Evolutionary conservation across 805 yeast genomes (phyloP).

Genomic region (Ogataea nakhonphanomensis): DNA sequence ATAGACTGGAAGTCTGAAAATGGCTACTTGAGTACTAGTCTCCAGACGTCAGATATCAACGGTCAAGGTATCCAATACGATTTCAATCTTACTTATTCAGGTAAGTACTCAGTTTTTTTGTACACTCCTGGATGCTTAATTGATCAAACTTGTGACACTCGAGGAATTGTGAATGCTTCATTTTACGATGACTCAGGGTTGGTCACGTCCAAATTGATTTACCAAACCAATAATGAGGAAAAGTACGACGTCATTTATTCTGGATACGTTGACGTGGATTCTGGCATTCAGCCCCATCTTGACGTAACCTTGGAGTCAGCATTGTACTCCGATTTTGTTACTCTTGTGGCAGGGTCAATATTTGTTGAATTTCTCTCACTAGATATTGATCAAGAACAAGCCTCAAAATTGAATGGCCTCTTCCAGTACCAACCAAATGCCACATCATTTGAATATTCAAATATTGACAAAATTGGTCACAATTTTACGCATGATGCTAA

Average conservation of each 20-base stretch:
- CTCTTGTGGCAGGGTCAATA: slow-evolving; percentile 71
- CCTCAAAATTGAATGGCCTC: slow-evolving; percentile 60
- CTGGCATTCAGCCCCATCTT: slow-evolving; percentile 36
- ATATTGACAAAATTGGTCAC: slow-evolving; percentile 39
- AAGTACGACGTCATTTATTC: slow-evolving; percentile 77
- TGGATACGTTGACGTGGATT: slow-evolving; percentile 58
- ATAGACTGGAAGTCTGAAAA: slow-evolving; percentile 24
- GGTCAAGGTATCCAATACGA: slow-evolving; percentile 46
- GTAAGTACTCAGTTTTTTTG: slow-evolving; percentile 67
- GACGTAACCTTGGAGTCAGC: slow-evolving; percentile 38
- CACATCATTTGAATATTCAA: slow-evolving; percentile 44
- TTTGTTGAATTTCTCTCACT: slow-evolving; percentile 46
- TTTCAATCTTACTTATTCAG: slow-evolving; percentile 70
- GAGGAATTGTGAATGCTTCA: slow-evolving; percentile 81
- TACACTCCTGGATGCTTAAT: slow-evolving; percentile 84
- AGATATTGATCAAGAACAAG: slow-evolving; percentile 32
- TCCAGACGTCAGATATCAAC: slow-evolving; percentile 28
- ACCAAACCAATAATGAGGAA: slow-evolving; percentile 74
- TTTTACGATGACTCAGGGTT: slow-evolving; percentile 48
- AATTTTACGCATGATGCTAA: slow-evolving; percentile 38
- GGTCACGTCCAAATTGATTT: slow-evolving; percentile 46
- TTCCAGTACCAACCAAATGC: slow-evolving; percentile 68
- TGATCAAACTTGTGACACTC: slow-evolving; percentile 61
- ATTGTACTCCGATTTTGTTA: slow-evolving; percentile 34
- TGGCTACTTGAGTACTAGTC: slow-evolving; percentile 25